Conservation (phyloP, 176 grass and related monocot species). For the Oryza glumipatula region DNA sequence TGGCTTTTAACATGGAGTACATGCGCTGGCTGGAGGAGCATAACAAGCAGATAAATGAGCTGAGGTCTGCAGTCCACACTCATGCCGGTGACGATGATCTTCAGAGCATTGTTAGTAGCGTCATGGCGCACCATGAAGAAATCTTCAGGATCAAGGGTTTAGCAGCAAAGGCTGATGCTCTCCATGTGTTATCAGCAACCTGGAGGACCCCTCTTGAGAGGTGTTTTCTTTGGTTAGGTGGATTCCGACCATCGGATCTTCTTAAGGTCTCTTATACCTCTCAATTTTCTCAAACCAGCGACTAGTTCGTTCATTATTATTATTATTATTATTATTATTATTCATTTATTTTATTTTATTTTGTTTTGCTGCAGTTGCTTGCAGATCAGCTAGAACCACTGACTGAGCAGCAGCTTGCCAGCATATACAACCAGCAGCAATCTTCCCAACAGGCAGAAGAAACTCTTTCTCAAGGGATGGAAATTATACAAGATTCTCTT, state of each 20-base stretch:
- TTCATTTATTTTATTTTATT: too few species aligned
- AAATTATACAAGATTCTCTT: slow-evolving; percentile 47
- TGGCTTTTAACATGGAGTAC: slow-evolving; percentile 46
- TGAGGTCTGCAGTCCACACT: slow-evolving; percentile 47
- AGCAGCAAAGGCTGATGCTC: slow-evolving; percentile 60
- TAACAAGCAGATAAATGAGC: slow-evolving; percentile 34
- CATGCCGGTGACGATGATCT: slow-evolving; percentile 55
- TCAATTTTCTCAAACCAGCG: neutral
- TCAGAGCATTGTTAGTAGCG: slow-evolving; percentile 34
- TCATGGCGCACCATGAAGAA: slow-evolving; percentile 51
- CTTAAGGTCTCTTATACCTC: slow-evolving; percentile 43
- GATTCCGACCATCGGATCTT: slow-evolving; percentile 60
- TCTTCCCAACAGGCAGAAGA: slow-evolving; percentile 54
- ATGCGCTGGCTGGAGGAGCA: slow-evolving; percentile 57
- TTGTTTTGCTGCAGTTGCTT: slow-evolving; percentile 44
- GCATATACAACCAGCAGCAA: slow-evolving; percentile 38
- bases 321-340: neutral
- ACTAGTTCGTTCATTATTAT: neutral
- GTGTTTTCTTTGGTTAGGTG: slow-evolving; percentile 65
- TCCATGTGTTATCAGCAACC: slow-evolving; percentile 55
- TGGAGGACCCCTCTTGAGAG: slow-evolving; percentile 75
- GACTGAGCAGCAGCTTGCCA: slow-evolving; percentile 60
- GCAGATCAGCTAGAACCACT: slow-evolving; percentile 60
- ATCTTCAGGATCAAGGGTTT: slow-evolving; percentile 57
- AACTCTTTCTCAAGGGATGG: slow-evolving; percentile 44